Conservation (phyloP, 192 early-diverging fungal species). For the Linnemannia schmuckeri region DNA sequence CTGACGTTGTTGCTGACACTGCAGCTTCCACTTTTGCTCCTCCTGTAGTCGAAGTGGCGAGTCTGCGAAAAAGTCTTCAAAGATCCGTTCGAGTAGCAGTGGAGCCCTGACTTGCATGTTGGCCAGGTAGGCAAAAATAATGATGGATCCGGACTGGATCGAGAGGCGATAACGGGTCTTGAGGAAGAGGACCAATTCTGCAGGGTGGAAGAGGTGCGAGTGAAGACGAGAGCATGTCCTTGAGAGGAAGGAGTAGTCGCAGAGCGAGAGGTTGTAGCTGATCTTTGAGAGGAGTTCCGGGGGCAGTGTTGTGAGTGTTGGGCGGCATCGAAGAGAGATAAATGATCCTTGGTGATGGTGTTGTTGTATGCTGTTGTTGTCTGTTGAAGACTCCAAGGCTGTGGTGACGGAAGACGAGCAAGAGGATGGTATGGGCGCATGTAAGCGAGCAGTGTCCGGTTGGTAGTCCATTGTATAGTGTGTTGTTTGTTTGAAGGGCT, state of each 20-base stretch:
- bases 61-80: constrained; percentile 61
- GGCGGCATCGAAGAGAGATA: constrained; percentile 23
- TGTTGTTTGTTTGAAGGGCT: neutral
- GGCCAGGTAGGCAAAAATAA: constrained; percentile 59
- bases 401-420: neutral
- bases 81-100: constrained; percentile 53
- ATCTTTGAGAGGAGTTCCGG: constrained; percentile 55
- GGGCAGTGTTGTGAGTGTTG: constrained; percentile 39
- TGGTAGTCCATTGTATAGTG: constrained; percentile 9
- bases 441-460: neutral
- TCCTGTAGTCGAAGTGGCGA: constrained; percentile 23
- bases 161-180: constrained; percentile 55
- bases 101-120: constrained; percentile 58
- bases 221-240: constrained; percentile 41
- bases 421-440: neutral
- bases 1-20: constrained; percentile 9
- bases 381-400: neutral
- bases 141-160: constrained; percentile 55
- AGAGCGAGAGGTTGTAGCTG: constrained; percentile 34
- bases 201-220: constrained; percentile 45
- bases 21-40: constrained; percentile 18
- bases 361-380: neutral
- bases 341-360: constrained; percentile 1
- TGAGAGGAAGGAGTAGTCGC: constrained; percentile 51
- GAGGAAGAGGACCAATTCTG: constrained; percentile 57